A percentile compares a stretch with the other conserved stretches of the same genome.
These are phyloP conservation scores for Botrytis medusae DNA, from an alignment of 2,329 filamentous ascomycete genomes.

Conservation along the genomic window DNA sequence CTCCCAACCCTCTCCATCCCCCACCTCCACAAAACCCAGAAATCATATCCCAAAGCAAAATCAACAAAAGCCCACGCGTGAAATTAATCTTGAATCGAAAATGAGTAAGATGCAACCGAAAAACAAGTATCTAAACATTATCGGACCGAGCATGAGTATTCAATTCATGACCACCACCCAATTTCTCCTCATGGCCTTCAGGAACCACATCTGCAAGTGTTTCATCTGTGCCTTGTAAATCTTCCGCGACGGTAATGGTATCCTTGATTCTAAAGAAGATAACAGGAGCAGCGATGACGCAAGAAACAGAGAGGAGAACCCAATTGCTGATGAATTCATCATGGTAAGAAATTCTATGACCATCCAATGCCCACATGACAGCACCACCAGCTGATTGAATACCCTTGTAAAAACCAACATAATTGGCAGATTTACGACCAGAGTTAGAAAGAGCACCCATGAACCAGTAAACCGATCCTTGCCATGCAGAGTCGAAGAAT, in stretches of 20 bases:
- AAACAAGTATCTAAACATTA: background rate
- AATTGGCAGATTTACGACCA: conserved; percentile 85
- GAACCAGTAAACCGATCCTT: conserved; percentile 91
- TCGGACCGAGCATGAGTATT: background rate
- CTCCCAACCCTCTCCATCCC: background rate
- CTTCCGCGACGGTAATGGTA: conserved; percentile 75
- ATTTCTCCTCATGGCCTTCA: conserved; percentile 25
- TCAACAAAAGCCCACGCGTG: background rate
- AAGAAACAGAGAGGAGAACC: conserved; percentile 70
- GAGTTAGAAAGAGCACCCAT: conserved; percentile 95
- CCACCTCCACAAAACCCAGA: background rate
- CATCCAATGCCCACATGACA: conserved; percentile 71
- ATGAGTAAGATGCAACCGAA: background rate
- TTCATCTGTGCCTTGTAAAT: conserved; percentile 83
- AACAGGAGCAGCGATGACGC: conserved; percentile 76
- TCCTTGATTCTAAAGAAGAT: conserved; percentile 79
- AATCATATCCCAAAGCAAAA: background rate
- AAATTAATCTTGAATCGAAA: background rate
- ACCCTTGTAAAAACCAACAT: conserved; percentile 86
- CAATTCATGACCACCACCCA: conserved; percentile 4
- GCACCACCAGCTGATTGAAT: conserved; percentile 86
- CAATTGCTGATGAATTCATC: conserved; percentile 73
- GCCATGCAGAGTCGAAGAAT: conserved; percentile 86
- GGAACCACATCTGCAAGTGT: conserved; percentile 67
- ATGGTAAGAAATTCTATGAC: conserved; percentile 68